Evolutionary conservation across 2,329 filamentous ascomycete genomes (phyloP), one percentile per base, ranked within the genome.

Genomic region (Scorias spongiosa): DNA sequence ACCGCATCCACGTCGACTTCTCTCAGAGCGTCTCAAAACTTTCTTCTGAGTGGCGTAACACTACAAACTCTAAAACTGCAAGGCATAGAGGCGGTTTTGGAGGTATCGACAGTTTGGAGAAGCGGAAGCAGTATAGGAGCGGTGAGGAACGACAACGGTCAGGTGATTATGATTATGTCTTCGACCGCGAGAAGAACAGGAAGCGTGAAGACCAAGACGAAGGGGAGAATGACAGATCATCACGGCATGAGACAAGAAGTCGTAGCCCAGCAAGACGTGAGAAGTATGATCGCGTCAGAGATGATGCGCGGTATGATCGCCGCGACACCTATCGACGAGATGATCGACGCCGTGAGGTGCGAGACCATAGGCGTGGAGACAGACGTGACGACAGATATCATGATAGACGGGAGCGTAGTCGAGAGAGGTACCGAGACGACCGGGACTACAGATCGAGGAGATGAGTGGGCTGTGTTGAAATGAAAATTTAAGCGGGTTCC

Each of bases 1-100:
- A 94, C 51, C 81, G 91, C 37, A 98, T 98, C 50, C 91, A 98
- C 58, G 91, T 98, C 44, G 91, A 98, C 65, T 98, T 98, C 64
- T 95, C 88, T 10, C 91, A 98, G 66, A 94, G 86, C 59, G 91
- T 82, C 10, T 79, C 76, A 49, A 89, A 86, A 59, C 67, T 98
- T 7, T 91, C 86, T 39, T 85, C 93, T 49, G 80, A 80, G 12
- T 98, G 91, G 91, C 76, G 91, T 49, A 81, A 78, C 47, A 80
- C 81, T 37, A 86, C 88, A 15, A 93, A 93, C 57, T 75, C 74
- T 36, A 95, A 93, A 66, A 75, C 89, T 40, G 66, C 67, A 66
- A 68, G 63, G 54, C 74, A 62, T 62, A 71, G 70, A 29, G 86
- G 85, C 43, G 91, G 91, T 6, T 98, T 93, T 68, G 91, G 91